Evolutionary conservation across 2,329 filamentous ascomycete species (phyloP).

Genomic region (Colletotrichum chlorophyti): DNA sequence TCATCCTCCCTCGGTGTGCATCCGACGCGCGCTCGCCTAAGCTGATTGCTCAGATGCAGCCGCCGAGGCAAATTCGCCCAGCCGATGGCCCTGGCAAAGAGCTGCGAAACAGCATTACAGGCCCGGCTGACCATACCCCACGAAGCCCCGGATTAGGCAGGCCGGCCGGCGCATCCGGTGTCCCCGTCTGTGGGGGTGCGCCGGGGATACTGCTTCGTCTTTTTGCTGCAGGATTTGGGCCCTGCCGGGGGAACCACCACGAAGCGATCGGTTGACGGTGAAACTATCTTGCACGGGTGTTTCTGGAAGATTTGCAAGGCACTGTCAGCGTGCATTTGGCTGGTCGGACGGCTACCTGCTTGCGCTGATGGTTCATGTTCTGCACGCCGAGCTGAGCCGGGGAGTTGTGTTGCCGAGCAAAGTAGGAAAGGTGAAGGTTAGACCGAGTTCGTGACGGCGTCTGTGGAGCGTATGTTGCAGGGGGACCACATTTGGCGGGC

Average conservation of each 20-base stretch:
- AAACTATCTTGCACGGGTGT: background rate
- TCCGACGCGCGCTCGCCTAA: background rate
- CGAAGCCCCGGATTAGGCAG: constrained; percentile 23
- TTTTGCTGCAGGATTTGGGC: constrained; percentile 15
- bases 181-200: constrained; percentile 22
- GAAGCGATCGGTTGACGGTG: background rate
- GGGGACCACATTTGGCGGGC: background rate
- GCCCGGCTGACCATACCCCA: constrained; percentile 18
- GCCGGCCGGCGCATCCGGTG: constrained; percentile 25
- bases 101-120: background rate
- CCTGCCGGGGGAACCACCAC: constrained; percentile 4
- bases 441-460: constrained; percentile 22
- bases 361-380: background rate
- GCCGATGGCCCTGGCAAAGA: constrained; percentile 7
- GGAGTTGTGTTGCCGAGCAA: constrained; percentile 11
- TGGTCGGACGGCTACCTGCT: background rate
- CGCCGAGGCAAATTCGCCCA: constrained; percentile 24
- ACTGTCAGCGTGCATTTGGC: background rate
- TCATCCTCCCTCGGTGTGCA: constrained; percentile 7
- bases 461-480: constrained; percentile 4
- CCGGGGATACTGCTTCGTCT: constrained; percentile 20
- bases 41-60: constrained; percentile 23
- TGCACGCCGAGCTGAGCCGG: constrained; percentile 1
- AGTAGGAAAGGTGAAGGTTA: background rate
- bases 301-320: background rate